A percentile compares a stretch with the other conserved stretches of the same genome.
Conservation (phyloP, 2,329 filamentous ascomycete species). For the Mariannaea sp. region DNA sequence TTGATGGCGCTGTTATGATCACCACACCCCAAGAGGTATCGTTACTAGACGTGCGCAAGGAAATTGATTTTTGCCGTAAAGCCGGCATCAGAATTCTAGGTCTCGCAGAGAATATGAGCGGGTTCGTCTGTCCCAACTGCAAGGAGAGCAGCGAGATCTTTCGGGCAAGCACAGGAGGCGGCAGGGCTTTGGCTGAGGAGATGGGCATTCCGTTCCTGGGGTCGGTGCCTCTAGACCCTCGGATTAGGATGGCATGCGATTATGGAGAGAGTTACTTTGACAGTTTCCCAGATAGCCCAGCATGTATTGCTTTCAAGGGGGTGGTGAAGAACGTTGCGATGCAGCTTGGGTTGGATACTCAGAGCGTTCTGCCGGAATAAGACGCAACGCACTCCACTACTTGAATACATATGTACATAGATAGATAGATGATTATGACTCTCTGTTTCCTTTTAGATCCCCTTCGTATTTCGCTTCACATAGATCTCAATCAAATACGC, state of each 20-base stretch:
- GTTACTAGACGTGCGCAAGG: constrained; percentile 90
- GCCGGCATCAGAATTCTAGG: constrained; percentile 88
- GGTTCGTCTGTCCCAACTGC: constrained; percentile 95
- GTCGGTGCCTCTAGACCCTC: constrained; percentile 85
- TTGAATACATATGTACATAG: constrained; percentile 17
- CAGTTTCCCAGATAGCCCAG: constrained; percentile 89
- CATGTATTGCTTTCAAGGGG: constrained; percentile 77
- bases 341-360: constrained; percentile 67
- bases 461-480: not conserved
- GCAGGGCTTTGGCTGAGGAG: constrained; percentile 77
- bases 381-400: constrained; percentile 8
- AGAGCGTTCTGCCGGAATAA: constrained; percentile 53
- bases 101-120: constrained; percentile 96
- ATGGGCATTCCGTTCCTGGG: constrained; percentile 89
- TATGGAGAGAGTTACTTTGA: constrained; percentile 98
- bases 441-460: not conserved
- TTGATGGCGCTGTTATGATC: constrained; percentile 91
- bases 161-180: constrained; percentile 87
- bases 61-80: constrained; percentile 97
- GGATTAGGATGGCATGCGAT: constrained; percentile 95
- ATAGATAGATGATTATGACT: constrained; percentile 26
- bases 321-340: constrained; percentile 77
- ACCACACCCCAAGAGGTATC: constrained; percentile 95
- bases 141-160: constrained; percentile 85
- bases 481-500: not conserved